Percentiles rank a stretch among this genome's conserved stretches.
phyloP scores from a whole-genome alignment of 345 rosid genomes.

The Lepidium didymum region DNA sequence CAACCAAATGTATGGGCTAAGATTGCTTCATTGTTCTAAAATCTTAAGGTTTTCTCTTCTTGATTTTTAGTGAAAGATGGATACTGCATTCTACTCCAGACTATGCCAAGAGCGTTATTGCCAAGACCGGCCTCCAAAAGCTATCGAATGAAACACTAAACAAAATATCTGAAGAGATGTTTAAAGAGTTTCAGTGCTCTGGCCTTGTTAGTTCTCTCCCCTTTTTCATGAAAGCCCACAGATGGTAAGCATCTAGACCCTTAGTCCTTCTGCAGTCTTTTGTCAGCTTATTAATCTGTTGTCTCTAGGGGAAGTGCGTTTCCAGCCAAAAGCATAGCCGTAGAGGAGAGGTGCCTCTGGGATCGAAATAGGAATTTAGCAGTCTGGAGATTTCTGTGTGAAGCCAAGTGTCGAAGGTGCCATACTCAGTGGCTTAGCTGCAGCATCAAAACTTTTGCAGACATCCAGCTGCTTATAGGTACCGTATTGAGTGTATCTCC shows the following conservation, averaged over 20 bases:
- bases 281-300: slow-evolving; percentile 7
- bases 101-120: slow-evolving; percentile 51
- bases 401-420: slow-evolving; percentile 86
- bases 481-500: not conserved
- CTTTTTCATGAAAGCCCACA: slow-evolving; percentile 76
- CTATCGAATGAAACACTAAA: slow-evolving; percentile 47
- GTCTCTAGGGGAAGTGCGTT: slow-evolving; percentile 79
- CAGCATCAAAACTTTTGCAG: slow-evolving; percentile 56
- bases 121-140: slow-evolving; percentile 55
- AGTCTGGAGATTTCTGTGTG: slow-evolving; percentile 77
- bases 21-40: not conserved
- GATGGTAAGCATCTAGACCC: slow-evolving; percentile 49
- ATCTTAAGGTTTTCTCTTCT: not conserved
- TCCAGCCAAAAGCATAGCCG: slow-evolving; percentile 60
- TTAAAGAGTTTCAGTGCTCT: slow-evolving; percentile 51
- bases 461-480: slow-evolving; percentile 34
- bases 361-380: slow-evolving; percentile 46
- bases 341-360: slow-evolving; percentile 74
- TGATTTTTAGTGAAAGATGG: slow-evolving; percentile 66
- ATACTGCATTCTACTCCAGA: slow-evolving; percentile 64
- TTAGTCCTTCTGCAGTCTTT: not conserved
- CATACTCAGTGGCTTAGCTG: slow-evolving; percentile 68
- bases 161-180: slow-evolving; percentile 57
- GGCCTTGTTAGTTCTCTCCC: slow-evolving; percentile 51
- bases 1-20: not conserved